phyloP scores from a whole-genome alignment of 129 eudicot genomes.

The Gnaphalium uliginosum region DNA sequence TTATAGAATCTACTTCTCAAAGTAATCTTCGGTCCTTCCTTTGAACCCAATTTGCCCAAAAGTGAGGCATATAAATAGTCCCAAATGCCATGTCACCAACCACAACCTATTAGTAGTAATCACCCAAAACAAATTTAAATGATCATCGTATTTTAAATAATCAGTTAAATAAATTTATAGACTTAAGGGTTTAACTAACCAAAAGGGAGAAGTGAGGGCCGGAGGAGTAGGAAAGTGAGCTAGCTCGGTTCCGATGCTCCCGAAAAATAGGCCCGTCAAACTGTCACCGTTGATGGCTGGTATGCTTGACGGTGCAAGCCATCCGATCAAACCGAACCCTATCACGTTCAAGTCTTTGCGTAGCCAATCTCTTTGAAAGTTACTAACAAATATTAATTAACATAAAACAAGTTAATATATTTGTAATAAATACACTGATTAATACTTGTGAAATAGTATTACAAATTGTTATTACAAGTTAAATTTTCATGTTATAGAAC shows the following conservation, averaged over 20 bases:
- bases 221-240: conserved; percentile 97
- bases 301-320: conserved; percentile 95
- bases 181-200: conserved; percentile 41
- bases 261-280: conserved; percentile 71
- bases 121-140: neutral
- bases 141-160: too few relatives aligned
- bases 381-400: conserved; percentile 6
- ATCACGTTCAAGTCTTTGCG: conserved; percentile 88
- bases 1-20: conserved; percentile 36
- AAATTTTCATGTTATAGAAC: too few relatives aligned
- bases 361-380: conserved; percentile 86
- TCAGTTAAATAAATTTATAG: too few relatives aligned
- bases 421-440: neutral
- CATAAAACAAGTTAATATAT: neutral
- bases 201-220: conserved; percentile 81
- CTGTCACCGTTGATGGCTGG: conserved; percentile 84
- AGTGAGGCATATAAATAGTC: conserved; percentile 76
- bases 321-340: conserved; percentile 93
- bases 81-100: conserved; percentile 92
- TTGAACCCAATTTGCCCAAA: conserved; percentile 99
- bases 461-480: neutral
- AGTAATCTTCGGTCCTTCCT: conserved; percentile 94
- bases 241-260: conserved; percentile 87
- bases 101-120: conserved; percentile 65
- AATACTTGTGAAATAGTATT: neutral